Evolutionary conservation across 441 rosid genomes (phyloP).

Genomic region (Aleurites moluccanus): DNA sequence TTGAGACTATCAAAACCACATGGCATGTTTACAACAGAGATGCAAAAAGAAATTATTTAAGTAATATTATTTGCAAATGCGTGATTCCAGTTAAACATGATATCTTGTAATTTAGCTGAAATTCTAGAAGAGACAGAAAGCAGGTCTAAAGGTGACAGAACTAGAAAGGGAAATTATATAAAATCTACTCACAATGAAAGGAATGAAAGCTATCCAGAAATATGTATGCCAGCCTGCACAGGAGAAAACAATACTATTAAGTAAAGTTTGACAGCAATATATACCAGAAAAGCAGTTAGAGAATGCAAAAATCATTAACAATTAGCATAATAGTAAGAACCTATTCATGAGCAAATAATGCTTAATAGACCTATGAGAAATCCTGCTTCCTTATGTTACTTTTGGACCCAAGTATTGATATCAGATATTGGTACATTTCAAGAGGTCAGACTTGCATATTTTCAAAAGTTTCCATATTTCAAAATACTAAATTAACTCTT

Average conservation of each 20-base stretch:
- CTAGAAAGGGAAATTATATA: not conserved
- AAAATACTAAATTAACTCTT: not conserved
- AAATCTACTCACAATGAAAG: constrained; percentile 56
- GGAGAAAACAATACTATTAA: constrained; percentile 13
- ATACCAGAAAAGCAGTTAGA: not conserved
- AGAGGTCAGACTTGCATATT: not conserved
- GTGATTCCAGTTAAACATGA: not conserved
- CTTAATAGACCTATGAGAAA: not conserved
- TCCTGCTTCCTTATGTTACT: not conserved
- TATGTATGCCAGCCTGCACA: constrained; percentile 83
- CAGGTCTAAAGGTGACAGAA: not conserved
- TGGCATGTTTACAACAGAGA: not conserved
- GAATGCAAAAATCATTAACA: not conserved
- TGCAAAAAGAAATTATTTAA: not conserved
- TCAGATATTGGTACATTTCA: not conserved
- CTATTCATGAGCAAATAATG: not conserved
- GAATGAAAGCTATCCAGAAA: constrained; percentile 83
- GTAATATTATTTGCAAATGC: not conserved
- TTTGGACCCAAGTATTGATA: not conserved
- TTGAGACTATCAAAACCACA: not conserved
- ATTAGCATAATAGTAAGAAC: not conserved
- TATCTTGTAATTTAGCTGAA: not conserved
- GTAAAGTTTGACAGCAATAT: constrained; percentile 11
- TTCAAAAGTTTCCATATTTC: not conserved
- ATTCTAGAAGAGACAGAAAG: not conserved